Base-by-base conservation (phyloP, 2,329 filamentous ascomycete species). In the Fusarium bactridioides region DNA sequence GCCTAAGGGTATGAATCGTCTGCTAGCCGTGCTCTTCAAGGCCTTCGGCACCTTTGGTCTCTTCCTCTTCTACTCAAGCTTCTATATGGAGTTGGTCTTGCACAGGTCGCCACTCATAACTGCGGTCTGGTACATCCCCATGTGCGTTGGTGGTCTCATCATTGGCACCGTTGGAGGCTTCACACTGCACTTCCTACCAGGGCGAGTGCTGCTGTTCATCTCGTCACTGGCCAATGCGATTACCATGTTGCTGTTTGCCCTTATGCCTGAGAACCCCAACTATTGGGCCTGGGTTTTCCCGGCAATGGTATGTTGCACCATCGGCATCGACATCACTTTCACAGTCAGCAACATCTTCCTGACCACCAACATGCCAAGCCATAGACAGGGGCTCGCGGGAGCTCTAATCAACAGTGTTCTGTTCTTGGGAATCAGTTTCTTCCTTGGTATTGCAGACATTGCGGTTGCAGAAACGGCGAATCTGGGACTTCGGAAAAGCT, bases 261-360 rank as follows among this genome's bases (percentile, higher is more conserved):
- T 90, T 18, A 84, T 88, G 63, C 89, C 89, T 1, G 75, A 80
- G 19, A 81, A 84, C 5, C 86, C 84, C 0, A 86, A 83, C 64
- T 89, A 90, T 80, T 93, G 91, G 91, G 85, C 87, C 0, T 92
- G 85, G 77, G 84, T 90, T 7, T 91, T 93, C 72, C 89, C 90
- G 0, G 78, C 85, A 9, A 89, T 89, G 87, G 80, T 89, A 11
- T 87, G 86, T 64, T 87, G 85, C 19, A 92, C 90, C 0, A 80
- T 91, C 27, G 90, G 89, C 8, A 89, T 93, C 61, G 91, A 93
- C 73, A 86, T 92, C 48, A 88, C 87, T 11, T 92, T 89, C 80
- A 92, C 89, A 64, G 84, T 93, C 5, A 86, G 89, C 37, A 92
- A 90, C 69, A 87, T 93, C 58, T 93, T 92, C 78, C 87, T 92